Conservation (phyloP, 140 eudicot genomes). For the Flaveria floridana region DNA sequence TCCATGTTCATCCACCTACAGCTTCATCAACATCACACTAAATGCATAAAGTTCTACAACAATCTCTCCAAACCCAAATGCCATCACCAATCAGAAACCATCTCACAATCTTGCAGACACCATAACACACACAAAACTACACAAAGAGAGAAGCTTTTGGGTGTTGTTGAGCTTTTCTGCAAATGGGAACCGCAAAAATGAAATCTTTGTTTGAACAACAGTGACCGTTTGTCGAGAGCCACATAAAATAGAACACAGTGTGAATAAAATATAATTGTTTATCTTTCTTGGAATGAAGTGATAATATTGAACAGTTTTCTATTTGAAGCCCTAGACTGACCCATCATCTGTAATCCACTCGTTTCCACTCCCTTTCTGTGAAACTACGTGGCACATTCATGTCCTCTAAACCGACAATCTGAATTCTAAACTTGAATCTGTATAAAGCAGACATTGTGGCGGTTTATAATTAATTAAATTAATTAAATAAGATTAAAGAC, state of each 20-base stretch:
- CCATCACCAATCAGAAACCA: conserved; percentile 50
- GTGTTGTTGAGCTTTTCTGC: too few species aligned
- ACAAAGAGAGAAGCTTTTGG: neutral
- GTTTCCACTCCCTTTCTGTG: conserved; percentile 24
- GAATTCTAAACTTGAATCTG: neutral
- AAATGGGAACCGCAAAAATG: conserved; percentile 40
- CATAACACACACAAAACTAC: neutral
- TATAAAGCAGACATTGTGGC: conserved; percentile 1
- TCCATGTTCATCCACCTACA: conserved; percentile 50
- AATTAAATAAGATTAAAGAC: conserved; percentile 21
- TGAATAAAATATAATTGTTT: conserved; percentile 26
- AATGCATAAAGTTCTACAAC: conserved; percentile 3
- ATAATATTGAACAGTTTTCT: conserved; percentile 21
- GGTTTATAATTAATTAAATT: neutral
- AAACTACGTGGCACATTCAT: conserved; percentile 47
- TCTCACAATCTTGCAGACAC: conserved; percentile 31
- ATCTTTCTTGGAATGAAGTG: conserved; percentile 26
- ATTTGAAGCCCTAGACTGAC: conserved; percentile 34
- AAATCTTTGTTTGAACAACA: conserved; percentile 33
- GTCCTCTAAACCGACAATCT: conserved; percentile 30
- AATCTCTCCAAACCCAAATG: conserved; percentile 11
- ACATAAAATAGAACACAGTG: conserved; percentile 46
- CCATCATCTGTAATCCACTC: conserved; percentile 46
- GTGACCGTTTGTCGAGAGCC: conserved; percentile 64
- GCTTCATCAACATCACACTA: conserved; percentile 31